phyloP scores from a whole-genome alignment of 768 basidiomycete genomes.

The Daedaleopsis nitida region DNA sequence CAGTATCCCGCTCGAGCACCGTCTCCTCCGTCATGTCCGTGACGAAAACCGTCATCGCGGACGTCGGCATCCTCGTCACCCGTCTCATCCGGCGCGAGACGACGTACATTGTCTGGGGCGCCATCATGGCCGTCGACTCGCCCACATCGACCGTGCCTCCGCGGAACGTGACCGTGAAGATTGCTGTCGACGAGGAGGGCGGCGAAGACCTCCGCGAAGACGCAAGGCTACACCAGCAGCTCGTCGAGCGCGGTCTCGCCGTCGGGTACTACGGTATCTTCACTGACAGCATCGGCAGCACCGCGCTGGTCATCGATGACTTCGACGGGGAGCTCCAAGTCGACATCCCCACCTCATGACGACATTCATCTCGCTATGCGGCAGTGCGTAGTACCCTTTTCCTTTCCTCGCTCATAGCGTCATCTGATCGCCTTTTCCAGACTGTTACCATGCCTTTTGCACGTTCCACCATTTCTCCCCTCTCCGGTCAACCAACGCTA shows the following conservation, averaged over 20 bases:
- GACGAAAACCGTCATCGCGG: slow-evolving; percentile 12
- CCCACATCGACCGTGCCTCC: slow-evolving; percentile 2
- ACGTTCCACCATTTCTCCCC: not conserved
- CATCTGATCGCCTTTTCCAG: not conserved
- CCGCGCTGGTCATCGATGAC: slow-evolving; percentile 19
- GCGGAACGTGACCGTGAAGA: slow-evolving; percentile 15
- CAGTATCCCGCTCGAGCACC: slow-evolving; percentile 12
- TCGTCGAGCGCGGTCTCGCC: slow-evolving; percentile 16
- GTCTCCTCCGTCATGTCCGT: slow-evolving; percentile 7
- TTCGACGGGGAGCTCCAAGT: slow-evolving; percentile 9
- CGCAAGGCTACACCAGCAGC: slow-evolving; percentile 15
- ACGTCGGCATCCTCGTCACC: slow-evolving; percentile 18
- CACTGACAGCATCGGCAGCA: slow-evolving; percentile 17
- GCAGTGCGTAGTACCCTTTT: not conserved
- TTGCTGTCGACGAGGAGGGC: slow-evolving; percentile 23
- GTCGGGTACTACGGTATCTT: slow-evolving; percentile 18
- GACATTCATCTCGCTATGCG: not conserved
- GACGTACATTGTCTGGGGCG: slow-evolving; percentile 22
- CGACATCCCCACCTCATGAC: not conserved
- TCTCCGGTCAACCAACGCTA: not conserved
- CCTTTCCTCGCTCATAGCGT: not conserved
- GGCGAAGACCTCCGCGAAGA: slow-evolving; percentile 19
- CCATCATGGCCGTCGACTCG: slow-evolving; percentile 15
- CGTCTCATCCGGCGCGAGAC: slow-evolving; percentile 20
- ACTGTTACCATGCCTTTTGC: too few relatives aligned